phyloP scores from a whole-genome alignment of 768 basidiomycete genomes.

The Mycena latifolia region DNA sequence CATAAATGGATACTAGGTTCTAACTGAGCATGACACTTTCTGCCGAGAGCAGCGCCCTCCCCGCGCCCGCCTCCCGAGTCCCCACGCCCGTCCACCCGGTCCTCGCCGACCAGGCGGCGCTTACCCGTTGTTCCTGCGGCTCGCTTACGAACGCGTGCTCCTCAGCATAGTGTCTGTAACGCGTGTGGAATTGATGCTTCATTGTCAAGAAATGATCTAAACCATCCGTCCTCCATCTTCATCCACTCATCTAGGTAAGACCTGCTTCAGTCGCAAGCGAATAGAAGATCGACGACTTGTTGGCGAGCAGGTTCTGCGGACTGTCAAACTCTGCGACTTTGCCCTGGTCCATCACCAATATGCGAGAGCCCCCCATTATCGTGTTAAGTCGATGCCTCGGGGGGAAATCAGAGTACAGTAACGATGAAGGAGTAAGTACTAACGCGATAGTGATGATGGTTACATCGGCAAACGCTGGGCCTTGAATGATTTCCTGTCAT shows the following conservation, averaged over 20 bases:
- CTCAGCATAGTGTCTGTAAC: no score
- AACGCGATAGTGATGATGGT: slow-evolving; percentile 92
- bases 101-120: no score
- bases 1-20: no score
- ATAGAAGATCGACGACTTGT: slow-evolving; percentile 68
- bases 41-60: no score
- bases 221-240: no score
- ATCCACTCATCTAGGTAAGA: slow-evolving; percentile 45
- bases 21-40: no score
- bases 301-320: slow-evolving; percentile 73
- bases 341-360: slow-evolving; percentile 89
- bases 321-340: slow-evolving; percentile 85
- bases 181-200: no score
- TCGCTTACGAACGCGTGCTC: no score
- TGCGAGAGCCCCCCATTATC: slow-evolving; percentile 83
- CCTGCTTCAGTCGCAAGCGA: slow-evolving; percentile 77
- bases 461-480: slow-evolving; percentile 79
- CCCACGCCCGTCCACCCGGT: no score
- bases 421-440: slow-evolving; percentile 41
- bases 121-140: no score
- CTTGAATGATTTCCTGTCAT: slow-evolving; percentile 76
- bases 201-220: no score
- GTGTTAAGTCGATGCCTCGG: slow-evolving; percentile 84
- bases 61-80: no score
- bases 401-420: slow-evolving; percentile 14